These are phyloP conservation scores for Solanum rostratum DNA, from an alignment of 257 asterid genomes.

Conservation along the genomic window DNA sequence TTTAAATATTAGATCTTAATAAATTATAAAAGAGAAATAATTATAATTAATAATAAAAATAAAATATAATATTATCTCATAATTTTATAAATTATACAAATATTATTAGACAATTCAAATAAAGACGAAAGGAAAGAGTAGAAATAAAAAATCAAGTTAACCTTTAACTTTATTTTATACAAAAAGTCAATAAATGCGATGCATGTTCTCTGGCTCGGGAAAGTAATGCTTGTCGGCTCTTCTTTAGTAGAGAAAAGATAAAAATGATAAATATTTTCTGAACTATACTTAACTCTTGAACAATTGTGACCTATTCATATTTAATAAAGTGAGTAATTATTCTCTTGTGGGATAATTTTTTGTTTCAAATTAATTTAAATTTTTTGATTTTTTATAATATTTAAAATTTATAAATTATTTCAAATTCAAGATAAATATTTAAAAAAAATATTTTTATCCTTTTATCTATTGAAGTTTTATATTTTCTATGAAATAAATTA, in stretches of 20 bases:
- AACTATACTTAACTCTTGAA: not conserved
- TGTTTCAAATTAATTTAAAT: no score
- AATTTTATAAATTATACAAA: no score
- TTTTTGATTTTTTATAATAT: no score
- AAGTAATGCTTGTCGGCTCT: not conserved
- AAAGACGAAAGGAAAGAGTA: no score
- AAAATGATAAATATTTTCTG: not conserved
- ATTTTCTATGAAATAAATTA: no score
- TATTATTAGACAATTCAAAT: no score
- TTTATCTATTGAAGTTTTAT: no score
- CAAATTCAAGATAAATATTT: not conserved
- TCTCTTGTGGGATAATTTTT: not conserved
- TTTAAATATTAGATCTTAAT: no score
- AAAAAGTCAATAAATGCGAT: not conserved
- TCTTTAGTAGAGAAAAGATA: not conserved
- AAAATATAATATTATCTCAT: no score
- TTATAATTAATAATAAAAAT: no score
- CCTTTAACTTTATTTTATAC: not conserved
- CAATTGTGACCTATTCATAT: not conserved
- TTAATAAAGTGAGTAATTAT: not conserved
- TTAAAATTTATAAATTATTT: no score
- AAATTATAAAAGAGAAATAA: no score
- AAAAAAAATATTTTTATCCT: not conserved
- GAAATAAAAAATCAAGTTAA: not conserved
- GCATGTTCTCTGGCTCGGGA: not conserved